Conservation (phyloP, 768 basidiomycete species). For the Tylopilus subfusipes region DNA sequence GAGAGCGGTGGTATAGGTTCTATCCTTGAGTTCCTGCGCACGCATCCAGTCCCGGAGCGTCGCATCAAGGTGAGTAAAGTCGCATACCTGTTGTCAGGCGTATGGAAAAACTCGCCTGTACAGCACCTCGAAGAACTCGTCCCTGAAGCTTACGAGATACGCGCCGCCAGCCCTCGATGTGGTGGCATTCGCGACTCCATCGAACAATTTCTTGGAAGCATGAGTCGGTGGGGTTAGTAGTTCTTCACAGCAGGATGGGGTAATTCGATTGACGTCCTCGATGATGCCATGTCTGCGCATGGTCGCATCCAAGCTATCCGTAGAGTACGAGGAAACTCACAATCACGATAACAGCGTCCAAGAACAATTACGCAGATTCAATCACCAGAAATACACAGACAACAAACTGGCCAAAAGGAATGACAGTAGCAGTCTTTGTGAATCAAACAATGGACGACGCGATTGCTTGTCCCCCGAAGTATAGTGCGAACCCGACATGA, state of each 20-base stretch:
- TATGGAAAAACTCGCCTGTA: not conserved
- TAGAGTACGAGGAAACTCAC: not conserved
- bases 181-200: slow-evolving; percentile 36
- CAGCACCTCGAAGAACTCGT: slow-evolving; percentile 53
- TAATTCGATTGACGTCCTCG: not conserved
- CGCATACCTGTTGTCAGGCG: not conserved
- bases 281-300: not conserved
- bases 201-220: slow-evolving; percentile 18
- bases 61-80: slow-evolving; percentile 60
- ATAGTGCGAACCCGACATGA: not conserved
- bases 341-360: not conserved
- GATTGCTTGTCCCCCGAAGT: slow-evolving; percentile 3
- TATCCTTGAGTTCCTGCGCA: slow-evolving; percentile 61
- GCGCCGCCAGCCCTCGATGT: slow-evolving; percentile 57
- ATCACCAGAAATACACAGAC: slow-evolving; percentile 4
- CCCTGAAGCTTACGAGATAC: slow-evolving; percentile 54
- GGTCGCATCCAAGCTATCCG: not conserved
- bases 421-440: not conserved
- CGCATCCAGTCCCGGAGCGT: slow-evolving; percentile 74
- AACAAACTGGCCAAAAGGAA: slow-evolving; percentile 8
- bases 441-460: not conserved
- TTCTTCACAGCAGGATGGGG: not conserved
- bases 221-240: slow-evolving; percentile 14
- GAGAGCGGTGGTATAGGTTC: slow-evolving; percentile 27
- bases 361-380: not conserved